Percentiles rank a stretch among this genome's conserved stretches.
Evolutionary conservation across 768 basidiomycete genomes (phyloP).

Genomic region (Leccinum rimulosum): DNA sequence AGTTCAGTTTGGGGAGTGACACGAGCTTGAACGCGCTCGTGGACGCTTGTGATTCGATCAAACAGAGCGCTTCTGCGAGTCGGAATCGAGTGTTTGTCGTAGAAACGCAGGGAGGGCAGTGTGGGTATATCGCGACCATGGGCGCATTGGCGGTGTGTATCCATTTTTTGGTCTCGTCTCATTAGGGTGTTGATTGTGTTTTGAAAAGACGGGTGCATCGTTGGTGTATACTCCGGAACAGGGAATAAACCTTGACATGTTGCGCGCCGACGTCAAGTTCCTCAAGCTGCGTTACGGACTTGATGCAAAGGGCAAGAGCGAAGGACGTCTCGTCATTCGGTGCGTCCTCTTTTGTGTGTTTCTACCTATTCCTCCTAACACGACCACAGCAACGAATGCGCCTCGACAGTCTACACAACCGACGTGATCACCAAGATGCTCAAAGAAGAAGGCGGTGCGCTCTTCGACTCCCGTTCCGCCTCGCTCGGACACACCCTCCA

Average conservation of each 20-base stretch:
- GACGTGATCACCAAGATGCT: constrained; percentile 91
- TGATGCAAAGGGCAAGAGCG: constrained; percentile 85
- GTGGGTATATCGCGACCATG: constrained; percentile 93
- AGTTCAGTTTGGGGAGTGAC: constrained; percentile 93
- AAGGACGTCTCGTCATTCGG: constrained; percentile 93
- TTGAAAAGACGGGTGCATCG: constrained; percentile 76
- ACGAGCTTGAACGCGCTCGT: constrained; percentile 98
- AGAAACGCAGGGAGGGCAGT: constrained; percentile 96
- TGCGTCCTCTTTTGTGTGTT: constrained; percentile 35
- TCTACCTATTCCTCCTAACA: background rate
- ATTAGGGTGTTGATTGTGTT: background rate
- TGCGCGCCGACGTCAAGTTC: constrained; percentile 84
- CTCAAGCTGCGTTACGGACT: constrained; percentile 81
- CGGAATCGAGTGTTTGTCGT: constrained; percentile 96
- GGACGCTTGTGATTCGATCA: constrained; percentile 97
- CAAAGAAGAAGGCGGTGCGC: constrained; percentile 86
- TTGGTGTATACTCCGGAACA: constrained; percentile 92
- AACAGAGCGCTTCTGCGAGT: constrained; percentile 96
- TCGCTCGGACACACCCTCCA: constrained; percentile 96
- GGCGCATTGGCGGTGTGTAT: constrained; percentile 88
- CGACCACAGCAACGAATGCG: constrained; percentile 67
- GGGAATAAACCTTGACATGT: constrained; percentile 79
- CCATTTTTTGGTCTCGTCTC: background rate
- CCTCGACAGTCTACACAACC: constrained; percentile 89
- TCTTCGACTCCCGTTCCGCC: constrained; percentile 96